These are phyloP conservation scores for Aschersonia sp. DNA, from an alignment of 2,329 filamentous ascomycete species.

Conservation along the genomic window DNA sequence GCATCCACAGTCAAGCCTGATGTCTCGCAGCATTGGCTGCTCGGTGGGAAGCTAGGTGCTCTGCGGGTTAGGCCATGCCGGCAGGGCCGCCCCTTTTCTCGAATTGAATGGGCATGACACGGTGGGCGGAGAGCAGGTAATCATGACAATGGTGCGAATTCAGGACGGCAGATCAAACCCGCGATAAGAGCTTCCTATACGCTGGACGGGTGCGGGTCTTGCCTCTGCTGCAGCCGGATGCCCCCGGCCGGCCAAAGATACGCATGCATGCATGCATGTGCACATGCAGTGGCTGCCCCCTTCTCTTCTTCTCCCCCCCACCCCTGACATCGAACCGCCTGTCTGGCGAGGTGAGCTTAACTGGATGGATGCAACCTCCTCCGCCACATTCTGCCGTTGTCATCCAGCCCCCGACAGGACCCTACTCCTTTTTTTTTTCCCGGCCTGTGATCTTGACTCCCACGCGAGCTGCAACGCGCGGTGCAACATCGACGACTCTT, in stretches of 20 bases:
- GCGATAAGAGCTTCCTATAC: background rate
- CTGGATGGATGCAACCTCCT: background rate
- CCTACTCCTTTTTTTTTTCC: background rate
- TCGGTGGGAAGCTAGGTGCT: background rate
- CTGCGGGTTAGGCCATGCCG: too few species aligned
- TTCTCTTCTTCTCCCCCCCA: background rate
- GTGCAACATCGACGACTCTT: background rate
- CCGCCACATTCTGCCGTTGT: background rate
- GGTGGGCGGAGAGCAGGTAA: too few species aligned
- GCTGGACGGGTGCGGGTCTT: background rate
- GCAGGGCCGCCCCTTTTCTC: too few species aligned
- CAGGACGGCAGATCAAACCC: background rate
- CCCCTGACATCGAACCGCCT: background rate
- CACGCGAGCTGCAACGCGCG: background rate
- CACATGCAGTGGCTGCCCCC: background rate
- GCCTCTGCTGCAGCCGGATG: background rate
- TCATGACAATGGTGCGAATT: background rate
- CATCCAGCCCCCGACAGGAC: background rate
- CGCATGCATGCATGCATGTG: background rate
- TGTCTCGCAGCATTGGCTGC: background rate
- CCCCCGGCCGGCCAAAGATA: background rate
- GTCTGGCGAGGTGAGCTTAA: background rate
- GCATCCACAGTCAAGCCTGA: background rate
- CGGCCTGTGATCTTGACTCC: background rate
- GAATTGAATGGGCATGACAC: too few species aligned